Evolutionary conservation across 371 early-diverging fungal genomes (phyloP), one percentile per base, ranked within the genome.

Genomic region (Mucor circinelloides): DNA sequence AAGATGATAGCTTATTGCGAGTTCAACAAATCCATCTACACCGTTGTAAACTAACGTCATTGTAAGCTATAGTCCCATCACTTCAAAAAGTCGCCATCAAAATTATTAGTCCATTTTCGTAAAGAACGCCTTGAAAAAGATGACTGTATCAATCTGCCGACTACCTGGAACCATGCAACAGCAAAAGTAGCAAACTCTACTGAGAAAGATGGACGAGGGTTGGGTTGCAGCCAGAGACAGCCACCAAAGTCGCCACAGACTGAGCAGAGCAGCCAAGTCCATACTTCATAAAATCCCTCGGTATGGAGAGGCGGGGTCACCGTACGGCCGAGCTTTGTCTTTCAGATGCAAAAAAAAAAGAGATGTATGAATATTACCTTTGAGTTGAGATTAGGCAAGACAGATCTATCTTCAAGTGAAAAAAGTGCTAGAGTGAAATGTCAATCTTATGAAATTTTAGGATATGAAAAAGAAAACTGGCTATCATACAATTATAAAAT

Each of bases 221-320:
- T 60, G 61, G 42, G 55, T 67, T 60, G 67, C 60, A 28, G 61
- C 57, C 67, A 66, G 66, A 54, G 66, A 60, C 60, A 60, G 60
- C 54, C 34, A 67, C 67, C 67, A 60, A 58, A 67, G 67, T 67
- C 61, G 67, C 27, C 57, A 60, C 67, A 67, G 67, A 67, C 44
- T 60, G 67, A 67, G 67, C 61, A 67, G 61, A 67, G 67, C 67
- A 67, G 42, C 67, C 67, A 67, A 67, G 61, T 67, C 60, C 66
- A 66, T 59, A 38, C 66, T 52, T 66, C 59, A 54, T 66, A 52
- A 54, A 66, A 60, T 60, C 66, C 60, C 66, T 66, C 38, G 12
- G 60, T 60, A 66, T 60, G 60, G 66, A 60, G 60, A 66, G 66
- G 66, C 54, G 66, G 60, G 66, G 66, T 66, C 66, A 60, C 66